phyloP scores from a whole-genome alignment of 805 yeast genomes.

The Starmerella scarabaei region DNA sequence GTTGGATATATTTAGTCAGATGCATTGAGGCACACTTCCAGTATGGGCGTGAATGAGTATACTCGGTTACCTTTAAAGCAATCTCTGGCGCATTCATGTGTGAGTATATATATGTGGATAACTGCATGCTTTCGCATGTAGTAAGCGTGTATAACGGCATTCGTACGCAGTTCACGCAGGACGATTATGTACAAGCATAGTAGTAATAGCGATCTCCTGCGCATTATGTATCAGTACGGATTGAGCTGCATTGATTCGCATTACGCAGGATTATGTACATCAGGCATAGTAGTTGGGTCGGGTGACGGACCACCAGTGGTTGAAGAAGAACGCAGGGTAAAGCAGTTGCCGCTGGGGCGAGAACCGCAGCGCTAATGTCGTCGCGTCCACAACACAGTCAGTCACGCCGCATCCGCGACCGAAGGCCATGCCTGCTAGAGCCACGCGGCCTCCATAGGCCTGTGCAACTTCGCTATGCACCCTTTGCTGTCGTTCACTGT shows the following conservation, averaged over 20 bases:
- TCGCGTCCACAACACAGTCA: conserved; percentile 59
- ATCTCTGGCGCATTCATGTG: no score
- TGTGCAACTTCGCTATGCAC: conserved; percentile 28
- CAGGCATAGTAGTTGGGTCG: conserved; percentile 22
- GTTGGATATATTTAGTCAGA: no score
- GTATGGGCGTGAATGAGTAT: no score
- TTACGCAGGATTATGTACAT: not conserved
- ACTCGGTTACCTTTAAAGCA: no score
- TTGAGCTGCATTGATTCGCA: not conserved
- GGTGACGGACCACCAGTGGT: conserved; percentile 21
- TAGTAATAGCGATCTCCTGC: no score
- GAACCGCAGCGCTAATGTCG: conserved; percentile 41
- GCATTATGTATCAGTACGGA: no score
- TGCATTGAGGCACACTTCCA: no score
- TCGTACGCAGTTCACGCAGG: no score
- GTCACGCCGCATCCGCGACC: conserved; percentile 82
- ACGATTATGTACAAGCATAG: no score
- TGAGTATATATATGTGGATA: no score
- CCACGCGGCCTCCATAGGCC: conserved; percentile 33
- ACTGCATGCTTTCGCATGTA: no score
- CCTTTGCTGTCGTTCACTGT: conserved; percentile 32
- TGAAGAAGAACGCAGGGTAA: conserved; percentile 24
- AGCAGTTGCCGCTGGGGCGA: conserved; percentile 23
- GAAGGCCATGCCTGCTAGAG: conserved; percentile 67
- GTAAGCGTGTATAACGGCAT: no score